Base-by-base conservation (phyloP, 108 stramenopile species). In the Cyclotella kingstonii region DNA sequence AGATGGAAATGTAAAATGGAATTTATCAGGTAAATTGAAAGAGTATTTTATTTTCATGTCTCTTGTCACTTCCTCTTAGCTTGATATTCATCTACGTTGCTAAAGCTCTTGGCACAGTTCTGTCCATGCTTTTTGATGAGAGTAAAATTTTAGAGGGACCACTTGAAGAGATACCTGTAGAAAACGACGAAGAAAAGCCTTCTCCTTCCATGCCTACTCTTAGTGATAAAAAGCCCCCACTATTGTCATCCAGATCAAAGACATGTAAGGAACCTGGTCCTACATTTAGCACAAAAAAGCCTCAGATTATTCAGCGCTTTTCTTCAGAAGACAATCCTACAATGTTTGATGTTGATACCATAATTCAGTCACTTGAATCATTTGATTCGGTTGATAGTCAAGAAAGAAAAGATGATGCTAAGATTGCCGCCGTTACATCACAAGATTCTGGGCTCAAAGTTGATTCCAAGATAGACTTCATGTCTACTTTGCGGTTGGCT, bases 51-150 rank as follows among this genome's bases (percentile, higher is more conserved):
- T 10, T 34, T 4, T 41, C 27, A 14, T 28, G 17, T 56, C 17
- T 25, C 29, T 54, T 54, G 10, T 17, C 27, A 33, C 29, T 2
- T 30, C 1, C 27, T 26, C 59, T 31, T 8, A 60, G n/a, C 27
- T 23, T 21, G 14, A 17, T 23, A 18, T 14, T 53, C 11, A 38
- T 10, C 36, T 11, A 38, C n/a, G n/a, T n/a, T n/a, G n/a, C n/a
- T n/a, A 21, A 2, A 63, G 75, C 75, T 52, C 67, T 76, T 17
- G 60, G 75, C 6, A 76, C 68, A 53, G 35, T 90, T 22, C 39
- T 87, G 5, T 60, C 83, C 0, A 46, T 88, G 31, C 54, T 85
- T 1, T 87, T 89, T 61, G 89, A 94, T 54, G 93, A 94, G 52
- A 38, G 35, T 45, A 29, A 46, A 27, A 53, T 76, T 34, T 63